phyloP scores from a whole-genome alignment of 2,329 filamentous ascomycete genomes.

The Ophiocordyceps camponoti-floridani region DNA sequence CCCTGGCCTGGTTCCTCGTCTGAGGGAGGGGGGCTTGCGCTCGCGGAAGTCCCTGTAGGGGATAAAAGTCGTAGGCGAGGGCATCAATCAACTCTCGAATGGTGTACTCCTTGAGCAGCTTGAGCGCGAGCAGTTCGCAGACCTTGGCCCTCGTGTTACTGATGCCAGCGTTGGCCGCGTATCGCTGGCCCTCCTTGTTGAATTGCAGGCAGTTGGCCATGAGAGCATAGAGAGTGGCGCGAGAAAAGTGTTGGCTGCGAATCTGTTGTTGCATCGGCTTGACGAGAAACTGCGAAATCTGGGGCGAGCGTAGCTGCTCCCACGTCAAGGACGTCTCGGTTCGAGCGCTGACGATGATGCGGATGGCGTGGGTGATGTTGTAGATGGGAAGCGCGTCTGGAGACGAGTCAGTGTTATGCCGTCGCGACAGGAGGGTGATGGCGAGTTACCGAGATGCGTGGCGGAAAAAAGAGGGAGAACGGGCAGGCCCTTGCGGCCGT shows the following conservation, averaged over 20 bases:
- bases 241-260: slow-evolving; percentile 62
- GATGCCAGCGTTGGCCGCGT: slow-evolving; percentile 68
- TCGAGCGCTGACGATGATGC: slow-evolving; percentile 63
- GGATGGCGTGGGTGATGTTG: slow-evolving; percentile 76
- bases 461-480: slow-evolving; percentile 65
- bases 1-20: slow-evolving; percentile 16
- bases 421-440: slow-evolving; percentile 1
- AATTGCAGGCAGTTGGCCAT: slow-evolving; percentile 93
- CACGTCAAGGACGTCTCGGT: slow-evolving; percentile 87
- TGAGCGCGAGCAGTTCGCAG: slow-evolving; percentile 79
- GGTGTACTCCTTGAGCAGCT: slow-evolving; percentile 74
- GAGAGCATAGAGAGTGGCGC: slow-evolving; percentile 73
- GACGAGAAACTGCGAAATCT: slow-evolving; percentile 86
- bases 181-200: slow-evolving; percentile 65
- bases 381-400: slow-evolving; percentile 76
- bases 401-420: not conserved
- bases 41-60: slow-evolving; percentile 59
- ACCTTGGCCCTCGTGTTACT: slow-evolving; percentile 74
- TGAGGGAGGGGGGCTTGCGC: slow-evolving; percentile 16
- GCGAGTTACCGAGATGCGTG: slow-evolving; percentile 47
- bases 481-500: slow-evolving; percentile 14
- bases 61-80: slow-evolving; percentile 87
- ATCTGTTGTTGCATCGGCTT: slow-evolving; percentile 93
- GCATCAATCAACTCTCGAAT: slow-evolving; percentile 87
- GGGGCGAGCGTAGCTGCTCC: slow-evolving; percentile 90